Evolutionary conservation across 306 rosid species (phyloP).

Genomic region (Pachyrhizus erosus): DNA sequence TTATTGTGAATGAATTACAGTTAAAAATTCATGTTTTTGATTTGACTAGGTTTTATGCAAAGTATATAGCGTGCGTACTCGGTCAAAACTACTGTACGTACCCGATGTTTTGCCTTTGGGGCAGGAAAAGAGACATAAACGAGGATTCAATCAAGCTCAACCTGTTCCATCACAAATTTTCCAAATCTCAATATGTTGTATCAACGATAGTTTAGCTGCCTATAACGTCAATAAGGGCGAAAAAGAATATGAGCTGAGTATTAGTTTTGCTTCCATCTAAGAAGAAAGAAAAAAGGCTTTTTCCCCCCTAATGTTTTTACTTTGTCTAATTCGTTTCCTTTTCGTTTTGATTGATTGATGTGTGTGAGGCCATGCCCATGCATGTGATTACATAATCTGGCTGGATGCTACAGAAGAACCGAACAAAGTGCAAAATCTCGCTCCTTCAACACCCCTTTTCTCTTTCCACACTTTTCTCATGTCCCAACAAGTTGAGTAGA

Average conservation of each 20-base stretch:
- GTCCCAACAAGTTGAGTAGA: too few relatives aligned
- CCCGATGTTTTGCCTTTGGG: background rate
- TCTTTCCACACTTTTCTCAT: too few relatives aligned
- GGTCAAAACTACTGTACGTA: too few relatives aligned
- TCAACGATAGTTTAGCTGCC: background rate
- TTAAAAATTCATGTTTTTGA: background rate
- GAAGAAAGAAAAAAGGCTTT: too few relatives aligned
- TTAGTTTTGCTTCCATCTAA: too few relatives aligned
- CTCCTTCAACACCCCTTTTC: too few relatives aligned
- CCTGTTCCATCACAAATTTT: background rate
- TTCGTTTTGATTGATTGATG: background rate
- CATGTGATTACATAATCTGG: background rate
- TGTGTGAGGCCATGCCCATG: background rate
- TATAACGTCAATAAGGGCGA: background rate
- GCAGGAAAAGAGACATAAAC: background rate
- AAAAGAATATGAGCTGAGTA: background rate
- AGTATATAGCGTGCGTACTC: too few relatives aligned
- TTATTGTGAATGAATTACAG: too few relatives aligned
- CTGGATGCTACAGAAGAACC: background rate
- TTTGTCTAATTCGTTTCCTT: background rate
- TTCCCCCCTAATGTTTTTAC: background rate
- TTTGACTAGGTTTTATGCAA: too few relatives aligned
- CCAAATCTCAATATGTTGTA: background rate
- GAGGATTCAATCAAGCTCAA: too few relatives aligned
- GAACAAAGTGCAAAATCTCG: too few relatives aligned